Evolutionary conservation across 2,329 filamentous ascomycete species (phyloP).

Genomic region (Sordariomycetes sp.): DNA sequence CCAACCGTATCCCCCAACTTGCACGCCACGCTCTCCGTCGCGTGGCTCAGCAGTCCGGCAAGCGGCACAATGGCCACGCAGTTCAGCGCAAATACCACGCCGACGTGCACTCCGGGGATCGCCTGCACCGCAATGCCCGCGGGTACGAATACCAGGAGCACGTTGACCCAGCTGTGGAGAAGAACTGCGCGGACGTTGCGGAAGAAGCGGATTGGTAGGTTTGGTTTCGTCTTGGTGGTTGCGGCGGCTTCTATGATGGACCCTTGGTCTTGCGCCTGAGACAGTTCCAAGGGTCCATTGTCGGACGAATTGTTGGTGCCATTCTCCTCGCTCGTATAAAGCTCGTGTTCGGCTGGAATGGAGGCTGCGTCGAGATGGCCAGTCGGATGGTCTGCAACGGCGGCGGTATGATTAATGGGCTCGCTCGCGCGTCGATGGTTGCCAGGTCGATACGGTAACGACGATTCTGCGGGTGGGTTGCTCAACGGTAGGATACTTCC

Average conservation of each 20-base stretch:
- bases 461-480: neutral
- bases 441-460: neutral
- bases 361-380: neutral
- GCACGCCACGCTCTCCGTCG: slow-evolving; percentile 62
- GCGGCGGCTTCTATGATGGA: neutral
- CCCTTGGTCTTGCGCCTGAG: neutral
- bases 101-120: slow-evolving; percentile 37
- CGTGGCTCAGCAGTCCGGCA: slow-evolving; percentile 57
- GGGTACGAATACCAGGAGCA: slow-evolving; percentile 66
- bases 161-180: slow-evolving; percentile 64
- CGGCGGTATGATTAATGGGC: neutral
- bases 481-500: neutral
- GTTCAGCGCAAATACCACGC: slow-evolving; percentile 60
- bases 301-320: neutral
- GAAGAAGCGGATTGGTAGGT: neutral
- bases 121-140: slow-evolving; percentile 56
- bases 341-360: neutral
- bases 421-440: neutral
- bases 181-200: slow-evolving; percentile 41
- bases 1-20: slow-evolving; percentile 62
- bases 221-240: neutral
- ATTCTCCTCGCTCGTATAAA: neutral
- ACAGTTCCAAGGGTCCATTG: neutral
- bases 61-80: slow-evolving; percentile 64
- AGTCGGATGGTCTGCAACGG: neutral